These are phyloP conservation scores for Pseudogymnoascus sp. DNA, from an alignment of 2,329 filamentous ascomycete species.

Conservation along the genomic window DNA sequence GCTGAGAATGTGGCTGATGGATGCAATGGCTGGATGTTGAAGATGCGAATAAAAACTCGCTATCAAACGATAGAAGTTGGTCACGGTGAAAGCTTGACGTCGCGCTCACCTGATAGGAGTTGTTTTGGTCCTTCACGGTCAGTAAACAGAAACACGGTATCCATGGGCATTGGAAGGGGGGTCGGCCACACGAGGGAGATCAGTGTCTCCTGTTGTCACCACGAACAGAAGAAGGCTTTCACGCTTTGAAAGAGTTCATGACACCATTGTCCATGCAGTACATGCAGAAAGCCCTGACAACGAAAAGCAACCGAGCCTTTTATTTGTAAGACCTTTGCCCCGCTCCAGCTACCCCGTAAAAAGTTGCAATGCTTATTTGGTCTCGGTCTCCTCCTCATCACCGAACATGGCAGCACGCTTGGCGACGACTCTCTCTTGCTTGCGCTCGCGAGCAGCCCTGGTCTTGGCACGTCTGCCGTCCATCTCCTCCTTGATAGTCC, in stretches of 20 bases:
- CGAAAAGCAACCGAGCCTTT: constrained; percentile 29
- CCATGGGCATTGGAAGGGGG: not conserved
- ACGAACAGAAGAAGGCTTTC: constrained; percentile 4
- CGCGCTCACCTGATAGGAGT: not conserved
- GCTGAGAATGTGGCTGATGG: not conserved
- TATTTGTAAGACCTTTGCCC: constrained; percentile 27
- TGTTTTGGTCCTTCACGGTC: constrained; percentile 1
- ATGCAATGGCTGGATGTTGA: not conserved
- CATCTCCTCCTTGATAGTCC: constrained; percentile 97
- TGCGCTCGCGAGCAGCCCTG: constrained; percentile 99
- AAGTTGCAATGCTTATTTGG: constrained; percentile 24
- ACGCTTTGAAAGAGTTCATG: constrained; percentile 18
- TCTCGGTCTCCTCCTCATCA: constrained; percentile 49
- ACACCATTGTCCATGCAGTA: constrained; percentile 30
- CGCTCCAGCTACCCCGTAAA: constrained; percentile 21
- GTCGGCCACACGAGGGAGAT: not conserved
- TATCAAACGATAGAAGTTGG: not conserved
- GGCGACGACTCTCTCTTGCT: constrained; percentile 80
- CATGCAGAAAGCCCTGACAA: constrained; percentile 27
- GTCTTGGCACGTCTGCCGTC: constrained; percentile 99
- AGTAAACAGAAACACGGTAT: not conserved
- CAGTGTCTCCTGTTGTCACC: constrained; percentile 5
- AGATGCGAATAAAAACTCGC: not conserved
- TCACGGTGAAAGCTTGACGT: not conserved
- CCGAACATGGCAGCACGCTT: constrained; percentile 84